Conservation (phyloP, 495 filamentous ascomycete genomes). For the Sporormia fimetaria region DNA sequence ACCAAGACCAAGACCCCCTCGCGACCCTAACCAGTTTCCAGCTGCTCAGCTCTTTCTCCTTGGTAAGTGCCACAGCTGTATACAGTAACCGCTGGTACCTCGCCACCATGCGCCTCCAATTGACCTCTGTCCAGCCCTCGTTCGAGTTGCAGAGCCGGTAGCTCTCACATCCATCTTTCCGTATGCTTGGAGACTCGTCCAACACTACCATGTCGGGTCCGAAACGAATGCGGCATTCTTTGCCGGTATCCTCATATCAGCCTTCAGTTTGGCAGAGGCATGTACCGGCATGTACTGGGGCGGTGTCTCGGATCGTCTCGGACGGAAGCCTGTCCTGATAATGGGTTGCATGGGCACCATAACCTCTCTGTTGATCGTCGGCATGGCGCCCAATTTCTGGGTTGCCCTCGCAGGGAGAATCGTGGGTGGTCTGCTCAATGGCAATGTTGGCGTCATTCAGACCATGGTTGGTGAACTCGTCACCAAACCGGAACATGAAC, state of each 20-base stretch:
- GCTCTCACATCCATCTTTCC: slow-evolving; percentile 80
- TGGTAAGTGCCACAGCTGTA: slow-evolving; percentile 39
- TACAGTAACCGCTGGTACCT: background rate
- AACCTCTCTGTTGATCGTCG: slow-evolving; percentile 66
- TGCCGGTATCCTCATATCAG: slow-evolving; percentile 74
- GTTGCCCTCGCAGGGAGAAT: slow-evolving; percentile 60
- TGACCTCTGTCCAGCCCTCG: slow-evolving; percentile 42
- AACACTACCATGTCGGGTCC: slow-evolving; percentile 56
- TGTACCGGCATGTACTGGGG: slow-evolving; percentile 77
- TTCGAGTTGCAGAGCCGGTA: slow-evolving; percentile 78
- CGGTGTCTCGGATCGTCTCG: slow-evolving; percentile 63
- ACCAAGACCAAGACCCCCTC: slow-evolving; percentile 30
- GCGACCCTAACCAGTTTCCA: slow-evolving; percentile 55
- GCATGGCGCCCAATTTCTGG: slow-evolving; percentile 72
- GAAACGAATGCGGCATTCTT: slow-evolving; percentile 66
- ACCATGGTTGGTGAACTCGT: slow-evolving; percentile 87
- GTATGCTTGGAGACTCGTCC: slow-evolving; percentile 76
- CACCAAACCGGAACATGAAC: slow-evolving; percentile 68
- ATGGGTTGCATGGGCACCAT: slow-evolving; percentile 71
- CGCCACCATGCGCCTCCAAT: slow-evolving; percentile 1
- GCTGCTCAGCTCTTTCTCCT: slow-evolving; percentile 66
- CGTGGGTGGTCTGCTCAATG: slow-evolving; percentile 73
- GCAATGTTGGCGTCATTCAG: slow-evolving; percentile 80
- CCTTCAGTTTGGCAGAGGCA: slow-evolving; percentile 71
- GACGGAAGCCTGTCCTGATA: slow-evolving; percentile 73